Conservation (phyloP, 2,329 filamentous ascomycete species). For the Magnaporthales sp. region DNA sequence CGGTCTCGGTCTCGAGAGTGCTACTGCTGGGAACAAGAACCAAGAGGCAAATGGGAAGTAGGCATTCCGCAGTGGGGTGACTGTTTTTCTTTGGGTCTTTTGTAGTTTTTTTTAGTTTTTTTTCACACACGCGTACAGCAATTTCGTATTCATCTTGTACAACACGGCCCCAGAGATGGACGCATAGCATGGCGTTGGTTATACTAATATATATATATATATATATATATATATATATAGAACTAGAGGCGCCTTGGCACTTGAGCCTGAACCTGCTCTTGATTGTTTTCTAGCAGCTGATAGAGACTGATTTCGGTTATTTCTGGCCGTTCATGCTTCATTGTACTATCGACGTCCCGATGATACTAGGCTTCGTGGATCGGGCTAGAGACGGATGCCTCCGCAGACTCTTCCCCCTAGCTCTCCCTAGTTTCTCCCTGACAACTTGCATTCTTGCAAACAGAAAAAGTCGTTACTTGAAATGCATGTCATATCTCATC, state of each 20-base stretch:
- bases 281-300: neutral
- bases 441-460: neutral
- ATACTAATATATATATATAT: no score
- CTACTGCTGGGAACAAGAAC: neutral
- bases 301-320: no score
- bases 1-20: slow-evolving; percentile 30
- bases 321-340: no score
- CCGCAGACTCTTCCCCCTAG: neutral
- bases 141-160: neutral
- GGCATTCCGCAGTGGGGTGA: neutral
- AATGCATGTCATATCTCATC: neutral
- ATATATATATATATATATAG: no score
- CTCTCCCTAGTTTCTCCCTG: neutral
- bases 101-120: neutral
- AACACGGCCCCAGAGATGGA: neutral
- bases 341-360: no score
- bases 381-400: neutral
- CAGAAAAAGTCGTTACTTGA: neutral
- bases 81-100: neutral
- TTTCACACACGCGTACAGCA: neutral
- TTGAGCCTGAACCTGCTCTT: neutral
- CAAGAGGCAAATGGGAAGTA: neutral
- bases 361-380: neutral
- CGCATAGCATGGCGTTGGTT: neutral
- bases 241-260: neutral